Base-by-base conservation (phyloP, 345 rosid species). In the Syzygium grande region DNA sequence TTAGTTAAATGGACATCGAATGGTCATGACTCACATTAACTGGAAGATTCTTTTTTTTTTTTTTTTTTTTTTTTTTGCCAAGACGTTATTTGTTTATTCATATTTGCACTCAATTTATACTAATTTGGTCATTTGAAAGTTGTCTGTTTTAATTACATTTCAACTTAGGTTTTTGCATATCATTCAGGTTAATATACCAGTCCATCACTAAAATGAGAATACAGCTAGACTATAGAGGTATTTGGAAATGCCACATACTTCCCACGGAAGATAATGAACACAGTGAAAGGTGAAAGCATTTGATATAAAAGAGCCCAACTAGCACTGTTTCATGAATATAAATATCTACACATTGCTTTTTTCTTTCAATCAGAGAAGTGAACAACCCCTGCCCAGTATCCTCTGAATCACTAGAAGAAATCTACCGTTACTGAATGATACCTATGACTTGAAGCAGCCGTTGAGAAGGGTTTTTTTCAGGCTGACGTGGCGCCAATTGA, bases 371-470 rank as follows among this genome's bases (percentile, higher is more conserved):
- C 83, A 73, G 2, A 38, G 49, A 38, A 73, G 83, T 19, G 13
- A 73, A 73, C 13, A 5, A 5, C 49, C 49, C 46, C 41, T 9
- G 83, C 83, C 83, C 25, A 38, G 4, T 19, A 73, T 73, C 83
- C 83, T 34, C 15, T 22, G 23, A 19, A 73, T 38, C 49, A 19
- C 49, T 73, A 38, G 49, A 73, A 73, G 83, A 73, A 73, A 10
- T 73, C 27, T 2, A 73, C 83, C 49, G 10, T 73, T 73, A 73
- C 83, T 19, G 84, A 84, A 89, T 86, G 95, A 87, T 94, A 98
- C 99, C 99, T 88, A 94, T 94, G 91, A 98, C 96, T 92, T 94
- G 98, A 84, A 98, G 95, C 91, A 96, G 97, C 68, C 97, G 93
- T 46, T 56, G 93, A 63, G 97, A 94, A 52, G 98, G 92, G 89